Evolutionary conservation across 2,329 filamentous ascomycete species (phyloP).

Genomic region (Sphaerulina vaccinii): DNA sequence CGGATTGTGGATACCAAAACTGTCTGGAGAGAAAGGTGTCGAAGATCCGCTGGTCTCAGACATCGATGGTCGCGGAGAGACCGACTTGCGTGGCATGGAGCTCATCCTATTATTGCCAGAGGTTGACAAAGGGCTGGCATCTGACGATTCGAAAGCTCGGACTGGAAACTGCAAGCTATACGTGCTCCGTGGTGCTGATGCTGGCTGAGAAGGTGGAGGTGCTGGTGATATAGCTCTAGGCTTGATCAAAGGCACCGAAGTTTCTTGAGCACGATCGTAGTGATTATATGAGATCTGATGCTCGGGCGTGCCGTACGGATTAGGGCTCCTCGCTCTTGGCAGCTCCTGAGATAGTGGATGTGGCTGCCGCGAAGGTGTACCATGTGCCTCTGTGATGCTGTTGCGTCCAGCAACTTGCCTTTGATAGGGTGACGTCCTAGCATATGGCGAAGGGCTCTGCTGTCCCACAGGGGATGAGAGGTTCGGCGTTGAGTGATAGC

Average conservation of each 20-base stretch:
- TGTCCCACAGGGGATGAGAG: slow-evolving; percentile 22
- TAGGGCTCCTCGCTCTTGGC: slow-evolving; percentile 34
- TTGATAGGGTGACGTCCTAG: slow-evolving; percentile 24
- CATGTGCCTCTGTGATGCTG: slow-evolving; percentile 36
- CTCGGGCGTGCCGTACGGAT: slow-evolving; percentile 21
- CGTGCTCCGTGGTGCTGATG: slow-evolving; percentile 24
- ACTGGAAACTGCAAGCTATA: slow-evolving; percentile 37
- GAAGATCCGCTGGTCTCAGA: slow-evolving; percentile 54
- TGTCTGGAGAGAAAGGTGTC: slow-evolving; percentile 72
- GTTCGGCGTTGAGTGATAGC: slow-evolving; percentile 31
- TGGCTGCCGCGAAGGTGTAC: slow-evolving; percentile 33
- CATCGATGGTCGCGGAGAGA: slow-evolving; percentile 65
- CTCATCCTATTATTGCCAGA: slow-evolving; percentile 13
- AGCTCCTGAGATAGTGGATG: slow-evolving; percentile 40
- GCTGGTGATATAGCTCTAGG: slow-evolving; percentile 35
- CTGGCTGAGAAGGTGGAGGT: slow-evolving; percentile 23
- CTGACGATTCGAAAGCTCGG: slow-evolving; percentile 35
- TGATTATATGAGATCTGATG: slow-evolving; percentile 8
- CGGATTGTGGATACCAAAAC: slow-evolving; percentile 72
- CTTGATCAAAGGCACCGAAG: slow-evolving; percentile 31
- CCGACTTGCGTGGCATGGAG: slow-evolving; percentile 60
- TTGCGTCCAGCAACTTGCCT: slow-evolving; percentile 31
- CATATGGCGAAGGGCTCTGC: slow-evolving; percentile 29
- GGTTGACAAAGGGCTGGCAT: slow-evolving; percentile 43
- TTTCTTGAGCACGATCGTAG: slow-evolving; percentile 5